phyloP scores from a whole-genome alignment of 2,329 filamentous ascomycete genomes.

The Colletotrichum sp. region DNA sequence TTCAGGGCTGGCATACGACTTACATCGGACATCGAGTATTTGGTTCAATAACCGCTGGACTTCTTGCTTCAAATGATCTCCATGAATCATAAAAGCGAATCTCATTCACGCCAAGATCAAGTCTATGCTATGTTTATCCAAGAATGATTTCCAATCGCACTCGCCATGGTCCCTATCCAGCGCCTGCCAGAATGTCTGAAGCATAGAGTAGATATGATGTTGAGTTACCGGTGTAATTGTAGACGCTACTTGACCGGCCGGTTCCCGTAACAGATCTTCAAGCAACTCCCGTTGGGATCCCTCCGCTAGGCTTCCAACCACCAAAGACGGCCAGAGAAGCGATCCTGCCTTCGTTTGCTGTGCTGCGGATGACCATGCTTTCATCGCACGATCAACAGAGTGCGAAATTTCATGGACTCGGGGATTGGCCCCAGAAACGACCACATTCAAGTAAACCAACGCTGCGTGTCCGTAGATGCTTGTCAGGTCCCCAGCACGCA shows the following conservation, averaged over 20 bases:
- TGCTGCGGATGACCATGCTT: not conserved
- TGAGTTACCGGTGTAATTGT: not conserved
- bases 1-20: not conserved
- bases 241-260: not conserved
- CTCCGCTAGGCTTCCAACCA: not conserved
- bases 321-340: not conserved
- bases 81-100: not conserved
- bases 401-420: not conserved
- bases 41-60: not conserved
- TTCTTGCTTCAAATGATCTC: not conserved
- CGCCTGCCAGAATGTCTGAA: not conserved
- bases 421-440: not conserved
- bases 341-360: not conserved
- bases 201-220: not conserved
- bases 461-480: not conserved
- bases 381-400: not conserved
- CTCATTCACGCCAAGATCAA: not conserved
- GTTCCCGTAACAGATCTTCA: not conserved
- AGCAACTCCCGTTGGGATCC: not conserved
- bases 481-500: not conserved
- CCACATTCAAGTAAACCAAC: not conserved
- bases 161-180: not conserved
- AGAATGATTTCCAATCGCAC: not conserved
- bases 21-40: not conserved
- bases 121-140: not conserved